phyloP scores from a whole-genome alignment of 1,139 yeast genomes.

The Taphrina wiesneri region DNA sequence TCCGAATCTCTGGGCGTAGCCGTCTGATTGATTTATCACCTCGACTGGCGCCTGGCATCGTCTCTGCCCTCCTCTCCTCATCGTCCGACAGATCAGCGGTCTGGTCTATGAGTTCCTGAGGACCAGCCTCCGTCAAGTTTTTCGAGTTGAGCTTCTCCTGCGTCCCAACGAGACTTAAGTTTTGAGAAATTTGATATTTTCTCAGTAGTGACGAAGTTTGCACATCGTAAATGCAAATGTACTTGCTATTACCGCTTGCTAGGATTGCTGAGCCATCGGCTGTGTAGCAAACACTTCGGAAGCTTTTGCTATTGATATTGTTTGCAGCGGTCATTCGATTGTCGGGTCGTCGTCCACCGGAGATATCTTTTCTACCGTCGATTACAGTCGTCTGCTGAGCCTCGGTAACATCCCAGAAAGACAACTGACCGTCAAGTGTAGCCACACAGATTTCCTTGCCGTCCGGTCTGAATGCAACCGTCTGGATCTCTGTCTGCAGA shows the following conservation, averaged over 20 bases:
- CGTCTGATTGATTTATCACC: conserved; percentile 85
- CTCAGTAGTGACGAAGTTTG: conserved; percentile 80
- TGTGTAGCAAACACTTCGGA: conserved; percentile 78
- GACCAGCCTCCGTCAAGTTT: conserved; percentile 84
- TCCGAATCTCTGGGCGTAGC: conserved; percentile 76
- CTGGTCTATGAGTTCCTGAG: conserved; percentile 75
- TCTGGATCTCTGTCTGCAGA: conserved; percentile 78
- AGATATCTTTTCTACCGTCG: conserved; percentile 81
- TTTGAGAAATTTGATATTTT: conserved; percentile 79
- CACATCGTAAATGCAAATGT: conserved; percentile 86
- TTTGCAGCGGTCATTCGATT: conserved; percentile 82
- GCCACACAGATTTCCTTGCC: conserved; percentile 86
- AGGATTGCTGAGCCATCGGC: conserved; percentile 84
- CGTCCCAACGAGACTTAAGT: conserved; percentile 91
- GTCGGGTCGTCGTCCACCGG: conserved; percentile 80
- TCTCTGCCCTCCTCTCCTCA: conserved; percentile 74
- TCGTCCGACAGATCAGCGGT: conserved; percentile 83
- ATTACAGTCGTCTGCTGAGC: conserved; percentile 80
- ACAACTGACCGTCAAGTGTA: conserved; percentile 83
- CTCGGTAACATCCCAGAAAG: conserved; percentile 77
- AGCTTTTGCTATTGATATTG: conserved; percentile 79
- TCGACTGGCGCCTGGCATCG: conserved; percentile 83
- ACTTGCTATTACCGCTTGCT: conserved; percentile 92
- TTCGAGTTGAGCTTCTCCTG: conserved; percentile 73
- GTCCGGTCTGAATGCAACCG: conserved; percentile 85